Percentiles rank a stretch among this genome's conserved stretches.
These are phyloP conservation scores for Hanseniaspora guilliermondii DNA, from an alignment of 805 yeast species.

Conservation along the genomic window DNA sequence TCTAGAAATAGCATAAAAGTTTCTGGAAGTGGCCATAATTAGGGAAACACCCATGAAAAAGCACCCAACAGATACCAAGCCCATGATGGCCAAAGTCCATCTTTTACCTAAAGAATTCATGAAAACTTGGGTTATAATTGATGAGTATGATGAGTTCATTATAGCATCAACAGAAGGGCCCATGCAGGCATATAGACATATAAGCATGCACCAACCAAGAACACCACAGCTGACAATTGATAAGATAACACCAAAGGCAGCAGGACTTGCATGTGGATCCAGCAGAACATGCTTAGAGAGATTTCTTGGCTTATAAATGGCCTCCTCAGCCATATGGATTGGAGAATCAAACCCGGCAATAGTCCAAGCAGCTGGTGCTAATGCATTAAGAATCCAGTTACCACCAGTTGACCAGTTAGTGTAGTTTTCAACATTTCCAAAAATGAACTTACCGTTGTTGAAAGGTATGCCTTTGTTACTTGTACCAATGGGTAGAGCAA, in stretches of 20 bases:
- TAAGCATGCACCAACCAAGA: constrained; percentile 45
- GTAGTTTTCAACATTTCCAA: constrained; percentile 37
- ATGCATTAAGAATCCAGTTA: constrained; percentile 36
- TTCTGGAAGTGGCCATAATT: constrained; percentile 48
- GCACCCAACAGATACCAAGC: constrained; percentile 45
- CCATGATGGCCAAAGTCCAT: constrained; percentile 56
- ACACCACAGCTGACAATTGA: constrained; percentile 44
- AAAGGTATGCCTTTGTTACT: constrained; percentile 24
- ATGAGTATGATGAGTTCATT: constrained; percentile 36
- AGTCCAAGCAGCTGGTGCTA: constrained; percentile 63
- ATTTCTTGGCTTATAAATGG: constrained; percentile 41
- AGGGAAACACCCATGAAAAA: constrained; percentile 55
- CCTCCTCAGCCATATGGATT: constrained; percentile 63
- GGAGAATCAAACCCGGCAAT: constrained; percentile 62
- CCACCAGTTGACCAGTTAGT: constrained; percentile 48
- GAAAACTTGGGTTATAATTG: constrained; percentile 52
- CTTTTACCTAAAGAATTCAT: constrained; percentile 48
- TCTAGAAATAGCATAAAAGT: constrained; percentile 61
- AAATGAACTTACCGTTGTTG: constrained; percentile 42
- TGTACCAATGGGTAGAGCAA: constrained; percentile 50
- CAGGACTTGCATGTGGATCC: constrained; percentile 26
- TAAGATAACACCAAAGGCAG: constrained; percentile 52
- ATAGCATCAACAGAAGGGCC: constrained; percentile 32
- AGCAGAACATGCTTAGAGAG: constrained; percentile 16
- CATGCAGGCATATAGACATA: constrained; percentile 44